Evolutionary conservation across 495 filamentous ascomycete genomes (phyloP).

Genomic region (Xylaria sp.): DNA sequence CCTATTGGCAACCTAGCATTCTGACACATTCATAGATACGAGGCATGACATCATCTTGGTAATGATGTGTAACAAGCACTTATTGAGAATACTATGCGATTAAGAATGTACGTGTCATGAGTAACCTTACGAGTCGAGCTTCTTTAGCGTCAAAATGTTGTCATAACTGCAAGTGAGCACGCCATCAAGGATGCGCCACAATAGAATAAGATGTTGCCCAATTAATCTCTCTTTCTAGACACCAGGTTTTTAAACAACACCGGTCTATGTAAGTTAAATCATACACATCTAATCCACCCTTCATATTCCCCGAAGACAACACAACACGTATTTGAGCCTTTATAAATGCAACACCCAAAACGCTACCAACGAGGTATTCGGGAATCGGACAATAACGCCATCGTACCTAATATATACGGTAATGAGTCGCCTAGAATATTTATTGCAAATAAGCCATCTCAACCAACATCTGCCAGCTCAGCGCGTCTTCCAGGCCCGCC

Average conservation of each 20-base stretch:
- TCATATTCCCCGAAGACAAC: no score
- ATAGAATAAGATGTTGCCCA: background rate
- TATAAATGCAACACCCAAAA: no score
- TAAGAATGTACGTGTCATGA: background rate
- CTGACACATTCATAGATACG: background rate
- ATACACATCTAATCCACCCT: no score
- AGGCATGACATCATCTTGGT: background rate
- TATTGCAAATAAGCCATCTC: background rate
- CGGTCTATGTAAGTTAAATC: background rate
- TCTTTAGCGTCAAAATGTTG: background rate
- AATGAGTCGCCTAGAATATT: background rate
- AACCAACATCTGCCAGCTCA: background rate
- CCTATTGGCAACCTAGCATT: background rate
- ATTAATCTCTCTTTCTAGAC: no score
- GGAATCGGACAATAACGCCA: background rate
- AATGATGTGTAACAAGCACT: background rate
- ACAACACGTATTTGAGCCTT: no score
- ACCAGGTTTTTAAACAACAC: background rate
- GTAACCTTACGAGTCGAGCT: background rate
- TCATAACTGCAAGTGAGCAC: background rate
- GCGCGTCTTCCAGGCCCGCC: conserved; percentile 22
- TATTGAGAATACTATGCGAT: background rate
- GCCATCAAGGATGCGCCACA: background rate
- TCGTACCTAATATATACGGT: background rate
- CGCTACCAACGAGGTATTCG: background rate